Evolutionary conservation across 192 early-diverging fungal genomes (phyloP).

Genomic region (Coemansia sp.): DNA sequence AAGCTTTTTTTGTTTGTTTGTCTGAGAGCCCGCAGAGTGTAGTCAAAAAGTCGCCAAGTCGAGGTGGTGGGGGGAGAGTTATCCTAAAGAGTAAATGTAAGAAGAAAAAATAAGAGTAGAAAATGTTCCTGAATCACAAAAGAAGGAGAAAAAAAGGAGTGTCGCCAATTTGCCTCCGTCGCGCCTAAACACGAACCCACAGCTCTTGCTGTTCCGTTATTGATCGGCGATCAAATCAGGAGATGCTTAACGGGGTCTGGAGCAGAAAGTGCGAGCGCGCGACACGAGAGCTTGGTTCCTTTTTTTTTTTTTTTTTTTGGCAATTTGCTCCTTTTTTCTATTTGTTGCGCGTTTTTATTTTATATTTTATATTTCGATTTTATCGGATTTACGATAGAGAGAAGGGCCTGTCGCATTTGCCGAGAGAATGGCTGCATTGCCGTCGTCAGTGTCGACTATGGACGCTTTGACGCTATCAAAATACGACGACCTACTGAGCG

Average conservation of each 20-base stretch:
- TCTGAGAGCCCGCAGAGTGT: not conserved
- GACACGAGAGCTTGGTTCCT: too few relatives aligned
- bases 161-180: too few relatives aligned
- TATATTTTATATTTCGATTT: not conserved
- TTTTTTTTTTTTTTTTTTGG: too few relatives aligned
- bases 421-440: conserved; percentile 5
- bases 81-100: not conserved
- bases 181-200: too few relatives aligned
- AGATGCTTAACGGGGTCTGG: not conserved
- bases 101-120: not conserved
- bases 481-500: conserved; percentile 57
- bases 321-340: too few relatives aligned
- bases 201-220: not conserved
- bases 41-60: not conserved
- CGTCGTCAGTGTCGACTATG: conserved; percentile 36
- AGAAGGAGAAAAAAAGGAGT: not conserved
- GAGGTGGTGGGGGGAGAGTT: not conserved
- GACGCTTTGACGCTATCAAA: conserved; percentile 52
- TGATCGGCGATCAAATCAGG: not conserved
- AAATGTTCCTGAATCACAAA: not conserved
- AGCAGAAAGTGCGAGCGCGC: not conserved
- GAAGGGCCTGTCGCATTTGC: too few relatives aligned
- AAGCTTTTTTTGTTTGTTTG: not conserved
- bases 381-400: not conserved
- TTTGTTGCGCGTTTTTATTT: not conserved